These are phyloP conservation scores for Lonicera japonica DNA, from an alignment of 129 eudicot genomes.

Conservation along the genomic window DNA sequence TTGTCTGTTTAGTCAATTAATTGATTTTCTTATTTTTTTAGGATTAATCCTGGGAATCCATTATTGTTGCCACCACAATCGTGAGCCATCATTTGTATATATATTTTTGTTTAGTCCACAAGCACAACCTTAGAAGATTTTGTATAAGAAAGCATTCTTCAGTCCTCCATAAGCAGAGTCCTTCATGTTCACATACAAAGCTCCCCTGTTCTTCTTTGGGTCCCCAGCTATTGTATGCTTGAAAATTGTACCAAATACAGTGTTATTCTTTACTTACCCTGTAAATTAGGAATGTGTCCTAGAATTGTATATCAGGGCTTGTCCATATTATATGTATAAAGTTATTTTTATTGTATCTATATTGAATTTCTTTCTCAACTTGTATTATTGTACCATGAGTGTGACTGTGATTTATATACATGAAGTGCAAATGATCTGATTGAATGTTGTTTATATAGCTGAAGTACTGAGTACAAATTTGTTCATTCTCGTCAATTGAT, in stretches of 20 bases:
- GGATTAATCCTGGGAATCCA: conserved; percentile 68
- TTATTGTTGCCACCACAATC: conserved; percentile 46
- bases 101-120: background rate
- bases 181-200: too few species aligned
- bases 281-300: too few species aligned
- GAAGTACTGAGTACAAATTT: too few species aligned
- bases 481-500: too few species aligned
- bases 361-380: background rate
- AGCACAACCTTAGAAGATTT: conserved; percentile 18
- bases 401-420: background rate
- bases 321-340: too few species aligned
- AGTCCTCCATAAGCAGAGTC: background rate
- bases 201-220: background rate
- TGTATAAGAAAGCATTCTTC: conserved; percentile 2
- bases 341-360: too few species aligned
- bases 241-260: conserved; percentile 2
- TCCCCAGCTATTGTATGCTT: background rate
- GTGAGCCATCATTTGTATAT: conserved; percentile 10
- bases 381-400: background rate
- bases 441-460: too few species aligned
- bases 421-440: background rate
- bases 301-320: too few species aligned
- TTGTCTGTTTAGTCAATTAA: background rate
- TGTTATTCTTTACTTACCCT: too few species aligned
- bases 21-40: conserved; percentile 11